Percentiles rank a stretch among this genome's conserved stretches.
phyloP scores from a whole-genome alignment of 1,284 basidiomycete genomes.

The Papiliotrema nemorosa region DNA sequence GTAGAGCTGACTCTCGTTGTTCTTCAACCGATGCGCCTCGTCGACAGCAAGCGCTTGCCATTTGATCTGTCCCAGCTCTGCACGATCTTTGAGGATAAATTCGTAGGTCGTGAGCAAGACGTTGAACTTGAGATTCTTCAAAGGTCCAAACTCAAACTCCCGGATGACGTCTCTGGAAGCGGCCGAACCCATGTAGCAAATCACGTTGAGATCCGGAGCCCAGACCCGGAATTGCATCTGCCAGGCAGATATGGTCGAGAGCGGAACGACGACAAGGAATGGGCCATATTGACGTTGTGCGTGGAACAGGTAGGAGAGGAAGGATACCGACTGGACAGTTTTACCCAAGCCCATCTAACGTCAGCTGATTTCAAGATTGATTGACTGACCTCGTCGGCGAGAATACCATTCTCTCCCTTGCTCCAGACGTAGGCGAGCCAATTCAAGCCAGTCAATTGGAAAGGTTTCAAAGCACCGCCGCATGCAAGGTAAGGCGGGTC shows the following conservation, averaged over 20 bases:
- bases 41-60: conserved; percentile 97
- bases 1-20: conserved; percentile 95
- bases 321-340: conserved; percentile 93
- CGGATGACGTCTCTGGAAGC: conserved; percentile 86
- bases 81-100: conserved; percentile 84
- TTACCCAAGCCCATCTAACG: conserved; percentile 92
- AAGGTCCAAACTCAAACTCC: conserved; percentile 81
- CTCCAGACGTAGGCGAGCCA: conserved; percentile 98
- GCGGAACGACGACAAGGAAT: conserved; percentile 94
- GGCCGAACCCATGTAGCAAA: conserved; percentile 93
- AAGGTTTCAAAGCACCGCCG: conserved; percentile 89
- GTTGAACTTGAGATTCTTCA: conserved; percentile 86
- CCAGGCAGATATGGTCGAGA: conserved; percentile 98
- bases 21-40: conserved; percentile 98
- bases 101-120: conserved; percentile 98
- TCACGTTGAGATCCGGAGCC: conserved; percentile 96
- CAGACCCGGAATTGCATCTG: conserved; percentile 91
- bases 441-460: conserved; percentile 96
- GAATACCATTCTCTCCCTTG: conserved; percentile 91
- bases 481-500: conserved; percentile 81
- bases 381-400: conserved; percentile 82
- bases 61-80: conserved; percentile 87
- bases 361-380: background rate
- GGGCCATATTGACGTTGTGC: conserved; percentile 91
- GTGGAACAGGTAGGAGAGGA: conserved; percentile 94